Conservation (phyloP, 257 asterid species). For the Nicotiana undulata region DNA sequence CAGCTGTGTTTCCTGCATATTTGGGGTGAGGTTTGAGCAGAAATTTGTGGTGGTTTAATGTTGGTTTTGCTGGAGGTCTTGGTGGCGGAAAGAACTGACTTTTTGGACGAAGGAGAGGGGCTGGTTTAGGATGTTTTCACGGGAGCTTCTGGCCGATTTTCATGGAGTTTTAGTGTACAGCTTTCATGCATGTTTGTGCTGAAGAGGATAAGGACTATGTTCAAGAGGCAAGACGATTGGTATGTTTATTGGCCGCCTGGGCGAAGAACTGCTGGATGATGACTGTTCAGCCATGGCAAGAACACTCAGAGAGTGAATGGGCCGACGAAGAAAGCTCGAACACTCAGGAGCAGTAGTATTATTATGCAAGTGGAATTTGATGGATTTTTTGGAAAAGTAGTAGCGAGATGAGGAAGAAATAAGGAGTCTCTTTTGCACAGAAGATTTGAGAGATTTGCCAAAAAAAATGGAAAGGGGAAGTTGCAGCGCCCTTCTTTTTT, state of each 20-base stretch:
- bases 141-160: too few relatives aligned
- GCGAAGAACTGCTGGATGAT: conserved; percentile 14
- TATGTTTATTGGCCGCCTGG: conserved; percentile 27
- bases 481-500: too few relatives aligned
- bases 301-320: conserved; percentile 26
- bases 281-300: conserved; percentile 57
- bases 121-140: too few relatives aligned
- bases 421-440: conserved; percentile 41
- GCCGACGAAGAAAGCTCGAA: conserved; percentile 10
- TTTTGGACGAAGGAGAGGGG: too few relatives aligned
- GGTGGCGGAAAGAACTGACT: too few relatives aligned
- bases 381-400: conserved; percentile 11
- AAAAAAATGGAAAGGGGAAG: background rate
- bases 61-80: too few relatives aligned
- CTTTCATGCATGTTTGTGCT: too few relatives aligned
- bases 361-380: background rate
- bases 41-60: too few relatives aligned
- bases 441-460: background rate
- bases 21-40: too few relatives aligned
- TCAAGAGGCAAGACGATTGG: conserved; percentile 78
- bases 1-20: too few relatives aligned
- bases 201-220: conserved; percentile 94
- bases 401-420: conserved; percentile 24
- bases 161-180: too few relatives aligned
- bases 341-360: background rate